Evolutionary conservation across 306 rosid species (phyloP).

Genomic region (Citrullus amarus): DNA sequence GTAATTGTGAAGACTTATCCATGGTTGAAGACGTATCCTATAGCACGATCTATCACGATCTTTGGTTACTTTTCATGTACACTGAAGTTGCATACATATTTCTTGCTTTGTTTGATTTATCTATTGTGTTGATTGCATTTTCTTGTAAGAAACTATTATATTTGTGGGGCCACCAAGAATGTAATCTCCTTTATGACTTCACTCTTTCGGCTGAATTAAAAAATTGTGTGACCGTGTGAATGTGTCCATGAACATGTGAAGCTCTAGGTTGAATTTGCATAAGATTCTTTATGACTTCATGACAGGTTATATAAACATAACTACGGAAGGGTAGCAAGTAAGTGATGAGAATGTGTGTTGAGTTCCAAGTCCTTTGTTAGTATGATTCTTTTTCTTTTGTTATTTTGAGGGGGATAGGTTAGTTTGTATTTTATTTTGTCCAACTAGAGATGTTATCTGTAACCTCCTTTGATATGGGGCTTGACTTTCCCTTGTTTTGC

Average conservation of each 20-base stretch:
- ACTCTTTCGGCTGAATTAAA: background rate
- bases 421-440: background rate
- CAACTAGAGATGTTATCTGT: background rate
- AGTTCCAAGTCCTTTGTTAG: background rate
- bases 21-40: background rate
- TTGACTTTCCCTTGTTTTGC: background rate
- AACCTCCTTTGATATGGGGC: background rate
- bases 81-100: background rate
- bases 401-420: too few relatives aligned
- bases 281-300: background rate
- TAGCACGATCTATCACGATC: background rate
- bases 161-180: background rate
- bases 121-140: background rate
- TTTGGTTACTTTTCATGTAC: background rate
- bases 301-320: background rate
- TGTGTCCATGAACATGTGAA: background rate
- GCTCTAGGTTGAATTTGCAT: background rate
- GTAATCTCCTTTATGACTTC: background rate
- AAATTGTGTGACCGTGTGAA: background rate
- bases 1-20: conserved; percentile 24
- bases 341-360: background rate
- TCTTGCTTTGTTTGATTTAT: background rate
- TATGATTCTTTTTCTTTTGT: background rate
- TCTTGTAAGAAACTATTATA: background rate
- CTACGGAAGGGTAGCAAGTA: background rate